Percentiles rank a stretch among this genome's conserved stretches.
Evolutionary conservation across 2,329 filamentous ascomycete genomes (phyloP).

Genomic region (Fusarium sp.): DNA sequence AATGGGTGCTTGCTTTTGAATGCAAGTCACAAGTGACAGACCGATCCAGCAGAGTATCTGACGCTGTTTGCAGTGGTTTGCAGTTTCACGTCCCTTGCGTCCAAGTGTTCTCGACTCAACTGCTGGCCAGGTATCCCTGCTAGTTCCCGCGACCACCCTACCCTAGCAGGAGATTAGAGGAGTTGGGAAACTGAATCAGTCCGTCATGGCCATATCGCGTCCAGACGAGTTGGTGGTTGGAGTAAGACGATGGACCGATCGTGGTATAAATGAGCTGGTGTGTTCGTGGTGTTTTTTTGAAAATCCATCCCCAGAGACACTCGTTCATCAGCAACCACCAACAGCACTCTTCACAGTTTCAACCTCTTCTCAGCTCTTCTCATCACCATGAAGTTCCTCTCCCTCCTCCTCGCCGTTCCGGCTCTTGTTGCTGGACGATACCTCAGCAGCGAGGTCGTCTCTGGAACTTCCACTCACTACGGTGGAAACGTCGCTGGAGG

Average conservation of each 20-base stretch:
- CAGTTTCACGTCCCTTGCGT: slow-evolving; percentile 14
- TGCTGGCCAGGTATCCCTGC: slow-evolving; percentile 10
- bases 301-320: neutral
- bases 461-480: slow-evolving; percentile 57
- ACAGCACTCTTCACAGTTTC: neutral
- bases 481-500: slow-evolving; percentile 66
- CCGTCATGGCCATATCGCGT: neutral
- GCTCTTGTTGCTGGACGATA: slow-evolving; percentile 33
- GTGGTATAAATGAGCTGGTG: slow-evolving; percentile 6
- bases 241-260: too few species aligned
- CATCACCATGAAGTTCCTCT: slow-evolving; percentile 38
- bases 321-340: neutral
- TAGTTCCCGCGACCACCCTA: slow-evolving; percentile 19
- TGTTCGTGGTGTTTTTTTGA: neutral
- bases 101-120: neutral
- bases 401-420: slow-evolving; percentile 29
- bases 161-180: slow-evolving; percentile 13
- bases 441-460: slow-evolving; percentile 21
- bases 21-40: neutral
- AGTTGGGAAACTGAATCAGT: slow-evolving; percentile 2
- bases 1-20: slow-evolving; percentile 1
- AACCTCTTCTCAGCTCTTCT: neutral
- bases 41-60: neutral
- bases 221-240: neutral
- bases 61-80: neutral